Evolutionary conservation across 371 early-diverging fungal genomes (phyloP), one percentile per base, ranked within the genome.

Genomic region (Scutellospora calospora): DNA sequence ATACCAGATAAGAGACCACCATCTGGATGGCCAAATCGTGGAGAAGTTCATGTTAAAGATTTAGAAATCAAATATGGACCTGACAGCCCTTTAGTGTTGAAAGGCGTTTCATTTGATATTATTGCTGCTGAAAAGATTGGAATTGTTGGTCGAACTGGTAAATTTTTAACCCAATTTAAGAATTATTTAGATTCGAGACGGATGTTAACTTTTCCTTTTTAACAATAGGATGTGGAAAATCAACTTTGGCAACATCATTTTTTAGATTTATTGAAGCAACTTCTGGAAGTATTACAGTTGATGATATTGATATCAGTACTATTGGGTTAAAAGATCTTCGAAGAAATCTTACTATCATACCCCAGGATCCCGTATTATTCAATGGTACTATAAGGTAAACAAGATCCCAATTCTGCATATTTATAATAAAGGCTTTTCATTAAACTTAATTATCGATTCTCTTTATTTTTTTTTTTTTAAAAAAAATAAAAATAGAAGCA

Each of bases 291-390:
- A 94, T 95, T 29, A 57, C 75, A 1, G 89, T 95, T 31, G 95
- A 94, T 81, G 93, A 90, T 3, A 81, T 94, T 1, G 91, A 95
- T 80, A 92, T 95, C 52, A 81, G 84, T 69, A 86, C 86, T 71
- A 88, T 95, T 76, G 90, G 91, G n/a, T 84, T 93, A 25, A 81
- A 86, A 49, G 91, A 92, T 45, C 11, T 45, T 6, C 8, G 45
- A 45, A 45, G 45, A 11, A 45, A 45, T 45, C 8, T 45, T 45
- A 89, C 92, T 38, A 91, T 93, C 65, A 92, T 94, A 76, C 93
- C 94, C 11, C 94, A 94, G 76, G 93, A 93, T 38, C 92, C 93
- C 1, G 86, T 92, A 20, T 82, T 92, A 62, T 92, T 93, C 82
- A 85, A 83, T n/a, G 93, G 93, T 12, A 91, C 92, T 0, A 81